These are phyloP conservation scores for Mycena latifolia DNA, from an alignment of 768 basidiomycete genomes.

Conservation along the genomic window DNA sequence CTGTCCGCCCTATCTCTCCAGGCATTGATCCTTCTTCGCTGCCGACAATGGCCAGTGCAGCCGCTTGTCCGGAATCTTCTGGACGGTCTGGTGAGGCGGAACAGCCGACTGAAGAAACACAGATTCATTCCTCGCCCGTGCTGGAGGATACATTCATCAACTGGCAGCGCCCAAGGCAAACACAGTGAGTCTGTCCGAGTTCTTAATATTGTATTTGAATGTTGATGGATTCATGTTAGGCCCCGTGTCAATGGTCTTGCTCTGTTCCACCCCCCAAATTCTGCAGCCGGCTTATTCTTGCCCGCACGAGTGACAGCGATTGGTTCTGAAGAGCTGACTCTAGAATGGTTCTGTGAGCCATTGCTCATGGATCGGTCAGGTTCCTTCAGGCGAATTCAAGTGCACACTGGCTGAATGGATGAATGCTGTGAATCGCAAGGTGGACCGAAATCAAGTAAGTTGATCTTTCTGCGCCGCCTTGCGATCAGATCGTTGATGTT, in stretches of 20 bases:
- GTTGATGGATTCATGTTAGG: slow-evolving; percentile 19
- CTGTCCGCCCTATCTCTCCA: too few relatives aligned
- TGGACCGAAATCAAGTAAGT: neutral
- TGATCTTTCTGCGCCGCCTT: too few relatives aligned
- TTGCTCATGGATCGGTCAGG: neutral
- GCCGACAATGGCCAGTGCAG: too few relatives aligned
- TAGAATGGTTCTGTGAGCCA: neutral
- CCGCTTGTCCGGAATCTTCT: too few relatives aligned
- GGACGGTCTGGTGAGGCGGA: too few relatives aligned
- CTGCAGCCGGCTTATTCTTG: neutral
- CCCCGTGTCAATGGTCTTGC: neutral
- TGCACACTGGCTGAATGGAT: neutral
- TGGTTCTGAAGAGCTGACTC: neutral
- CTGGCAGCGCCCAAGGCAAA: too few relatives aligned
- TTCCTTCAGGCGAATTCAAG: neutral
- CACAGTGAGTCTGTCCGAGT: neutral
- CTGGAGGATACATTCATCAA: too few relatives aligned
- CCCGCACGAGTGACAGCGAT: neutral
- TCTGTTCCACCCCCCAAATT: neutral
- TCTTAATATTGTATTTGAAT: neutral
- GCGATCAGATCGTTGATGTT: too few relatives aligned
- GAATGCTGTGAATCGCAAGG: neutral
- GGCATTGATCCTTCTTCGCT: too few relatives aligned
- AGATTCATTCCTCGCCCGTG: too few relatives aligned
- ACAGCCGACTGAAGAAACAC: too few relatives aligned